phyloP scores from a whole-genome alignment of 495 filamentous ascomycete species.

The Aspergillus sclerotiicarbonarius region DNA sequence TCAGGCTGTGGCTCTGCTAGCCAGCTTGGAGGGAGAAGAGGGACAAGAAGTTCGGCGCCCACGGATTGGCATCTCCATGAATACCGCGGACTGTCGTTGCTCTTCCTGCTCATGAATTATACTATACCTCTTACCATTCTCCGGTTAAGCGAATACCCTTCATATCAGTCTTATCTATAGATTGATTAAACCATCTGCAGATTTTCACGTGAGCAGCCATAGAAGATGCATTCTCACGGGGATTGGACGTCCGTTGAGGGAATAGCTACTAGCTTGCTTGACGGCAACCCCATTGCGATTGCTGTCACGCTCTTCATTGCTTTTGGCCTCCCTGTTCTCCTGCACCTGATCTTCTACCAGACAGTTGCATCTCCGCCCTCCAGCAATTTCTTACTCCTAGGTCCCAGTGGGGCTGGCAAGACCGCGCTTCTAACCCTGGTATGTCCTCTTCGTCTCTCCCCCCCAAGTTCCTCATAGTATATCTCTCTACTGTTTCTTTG shows the following conservation, averaged over 20 bases:
- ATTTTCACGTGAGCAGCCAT: background rate
- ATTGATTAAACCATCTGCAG: background rate
- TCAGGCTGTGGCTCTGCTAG: background rate
- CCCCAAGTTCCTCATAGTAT: background rate
- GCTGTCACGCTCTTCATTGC: constrained; percentile 65
- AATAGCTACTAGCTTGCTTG: constrained; percentile 42
- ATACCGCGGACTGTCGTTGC: background rate
- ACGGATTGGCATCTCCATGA: background rate
- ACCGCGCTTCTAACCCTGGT: constrained; percentile 83
- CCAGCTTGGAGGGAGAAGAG: background rate
- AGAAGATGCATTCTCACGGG: constrained; percentile 23
- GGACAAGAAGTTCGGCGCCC: background rate
- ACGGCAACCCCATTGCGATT: constrained; percentile 51
- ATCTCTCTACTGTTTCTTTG: background rate
- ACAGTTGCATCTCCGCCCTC: constrained; percentile 61
- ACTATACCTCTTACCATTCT: background rate
- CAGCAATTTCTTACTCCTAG: constrained; percentile 81
- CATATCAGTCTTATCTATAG: background rate
- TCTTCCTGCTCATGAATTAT: no score
- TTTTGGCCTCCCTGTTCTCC: constrained; percentile 68
- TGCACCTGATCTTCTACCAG: constrained; percentile 74
- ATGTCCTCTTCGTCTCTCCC: constrained; percentile 19
- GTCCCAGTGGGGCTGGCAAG: constrained; percentile 83
- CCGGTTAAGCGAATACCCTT: background rate
- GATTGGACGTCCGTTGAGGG: constrained; percentile 36